Evolutionary conservation across 257 asterid species (phyloP).

Genomic region (Mentha longifolia): DNA sequence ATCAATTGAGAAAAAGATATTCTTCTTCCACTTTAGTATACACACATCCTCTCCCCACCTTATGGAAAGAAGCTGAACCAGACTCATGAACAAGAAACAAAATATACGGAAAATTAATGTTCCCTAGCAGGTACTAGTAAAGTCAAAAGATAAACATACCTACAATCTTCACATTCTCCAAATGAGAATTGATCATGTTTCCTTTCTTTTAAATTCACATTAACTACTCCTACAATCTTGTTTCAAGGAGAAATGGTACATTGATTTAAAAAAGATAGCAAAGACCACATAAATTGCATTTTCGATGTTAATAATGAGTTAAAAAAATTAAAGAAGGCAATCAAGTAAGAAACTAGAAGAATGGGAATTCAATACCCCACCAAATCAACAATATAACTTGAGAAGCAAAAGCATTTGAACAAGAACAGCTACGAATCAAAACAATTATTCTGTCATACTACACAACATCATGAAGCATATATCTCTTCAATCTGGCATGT

Average conservation of each 20-base stretch:
- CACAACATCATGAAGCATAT: slow-evolving; percentile 31
- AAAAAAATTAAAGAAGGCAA: slow-evolving; percentile 7
- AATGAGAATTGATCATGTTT: neutral
- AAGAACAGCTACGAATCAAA: slow-evolving; percentile 25
- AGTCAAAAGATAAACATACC: neutral
- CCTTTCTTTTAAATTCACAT: neutral
- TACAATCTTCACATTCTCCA: neutral
- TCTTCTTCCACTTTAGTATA: neutral
- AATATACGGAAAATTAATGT: neutral
- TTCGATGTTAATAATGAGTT: neutral
- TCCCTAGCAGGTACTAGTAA: neutral
- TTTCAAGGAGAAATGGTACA: neutral
- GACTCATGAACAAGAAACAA: slow-evolving; percentile 17
- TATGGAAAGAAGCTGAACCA: neutral
- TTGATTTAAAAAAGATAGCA: neutral
- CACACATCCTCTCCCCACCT: neutral
- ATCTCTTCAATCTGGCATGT: slow-evolving; percentile 37
- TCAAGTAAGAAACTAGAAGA: slow-evolving; percentile 3
- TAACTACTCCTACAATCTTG: neutral
- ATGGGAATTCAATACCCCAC: slow-evolving; percentile 2
- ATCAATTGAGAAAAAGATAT: neutral
- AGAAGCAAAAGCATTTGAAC: slow-evolving; percentile 21
- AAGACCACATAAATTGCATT: slow-evolving; percentile 2
- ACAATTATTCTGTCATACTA: slow-evolving; percentile 29
- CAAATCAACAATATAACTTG: slow-evolving; percentile 18